A percentile compares a stretch with the other conserved stretches of the same genome.
Conservation (phyloP, 2,329 filamentous ascomycete species). For the Knufia fluminis region DNA sequence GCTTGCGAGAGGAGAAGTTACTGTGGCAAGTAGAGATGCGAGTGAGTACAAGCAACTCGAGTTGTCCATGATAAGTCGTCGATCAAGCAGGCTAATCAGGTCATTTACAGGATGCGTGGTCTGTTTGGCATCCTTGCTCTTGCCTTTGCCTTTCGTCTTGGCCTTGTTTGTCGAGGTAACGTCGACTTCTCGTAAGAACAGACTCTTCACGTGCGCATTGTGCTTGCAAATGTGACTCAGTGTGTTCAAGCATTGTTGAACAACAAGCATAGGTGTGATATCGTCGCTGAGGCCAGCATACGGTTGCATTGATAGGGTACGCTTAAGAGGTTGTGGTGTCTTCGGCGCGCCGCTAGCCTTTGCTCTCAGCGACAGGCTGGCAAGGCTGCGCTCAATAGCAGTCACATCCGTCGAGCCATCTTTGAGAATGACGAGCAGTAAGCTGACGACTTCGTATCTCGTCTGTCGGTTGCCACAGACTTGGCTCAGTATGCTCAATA, state of each 20-base stretch:
- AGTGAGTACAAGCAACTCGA: conserved; percentile 93
- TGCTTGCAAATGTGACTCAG: conserved; percentile 74
- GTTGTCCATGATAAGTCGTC: conserved; percentile 93
- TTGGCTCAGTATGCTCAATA: conserved; percentile 81
- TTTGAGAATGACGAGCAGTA: conserved; percentile 84
- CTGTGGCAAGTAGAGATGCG: conserved; percentile 74
- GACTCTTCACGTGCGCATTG: conserved; percentile 77
- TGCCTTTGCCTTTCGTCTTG: conserved; percentile 67
- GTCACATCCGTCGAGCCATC: conserved; percentile 89
- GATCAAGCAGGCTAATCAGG: conserved; percentile 74
- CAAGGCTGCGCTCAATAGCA: conserved; percentile 91
- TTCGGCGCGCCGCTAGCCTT: conserved; percentile 70
- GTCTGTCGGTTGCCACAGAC: conserved; percentile 97
- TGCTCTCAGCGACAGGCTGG: conserved; percentile 81
- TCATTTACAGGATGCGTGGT: conserved; percentile 89
- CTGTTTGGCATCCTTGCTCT: conserved; percentile 73
- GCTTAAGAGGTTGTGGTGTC: conserved; percentile 72
- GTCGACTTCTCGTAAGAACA: conserved; percentile 94
- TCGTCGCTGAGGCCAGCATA: conserved; percentile 59
- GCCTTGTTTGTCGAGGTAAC: conserved; percentile 67
- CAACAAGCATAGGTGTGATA: conserved; percentile 85
- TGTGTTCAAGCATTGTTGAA: conserved; percentile 86
- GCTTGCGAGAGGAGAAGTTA: conserved; percentile 75
- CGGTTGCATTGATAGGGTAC: conserved; percentile 55
- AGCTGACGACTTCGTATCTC: conserved; percentile 84